Evolutionary conservation across 257 asterid genomes (phyloP), one percentile per base, ranked within the genome.

Genomic region (Solanum lignicaule): DNA sequence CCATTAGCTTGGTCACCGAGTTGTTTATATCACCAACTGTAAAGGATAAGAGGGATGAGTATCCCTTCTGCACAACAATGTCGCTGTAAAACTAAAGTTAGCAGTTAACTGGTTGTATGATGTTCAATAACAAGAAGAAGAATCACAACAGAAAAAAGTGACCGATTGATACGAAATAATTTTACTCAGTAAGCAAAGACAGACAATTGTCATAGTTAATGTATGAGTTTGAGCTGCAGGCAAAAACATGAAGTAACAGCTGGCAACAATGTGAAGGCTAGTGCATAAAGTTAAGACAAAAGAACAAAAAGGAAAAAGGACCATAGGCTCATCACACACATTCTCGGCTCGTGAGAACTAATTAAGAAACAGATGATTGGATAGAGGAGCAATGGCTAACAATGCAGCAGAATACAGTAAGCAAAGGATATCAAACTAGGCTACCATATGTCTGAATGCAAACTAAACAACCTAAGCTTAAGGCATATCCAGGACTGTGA

Each of bases 21-120:
- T 90, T 91, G 85, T 92, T 95, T 87, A 95, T 94, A 89, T 97
- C 98, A 25, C 92, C 78, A 81, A 97, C 99, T 5, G 96, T 95
- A 87, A 97, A 97, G 46, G 99, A 97, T 87, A 95, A 88, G 66
- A 95, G 96, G 41, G 99, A 95, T 5, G 99, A 94, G 88, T 93
- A 95, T 48, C 94, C 95, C 91, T 95, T 94, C 66, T 88, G 94
- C 87, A 90, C 91, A 81, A 87, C 92, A 86, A 88, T 88, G 38
- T 90, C 93, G 35, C 98, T 95, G 94, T 83, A 91, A 88, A 81
- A 87, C 58, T 86, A 74, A 62, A 21, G 66, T 79, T 43, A 79
- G 85, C 9, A 79, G 27, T n/a, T 27, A 79, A 43, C 38, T 5
- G 18, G 16, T 43, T 7, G 66, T 25, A 43, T 27, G n/a, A 15